Evolutionary conservation across 805 yeast species (phyloP), one percentile per base, ranked within the genome.

Genomic region (Ascoidea rubescens): DNA sequence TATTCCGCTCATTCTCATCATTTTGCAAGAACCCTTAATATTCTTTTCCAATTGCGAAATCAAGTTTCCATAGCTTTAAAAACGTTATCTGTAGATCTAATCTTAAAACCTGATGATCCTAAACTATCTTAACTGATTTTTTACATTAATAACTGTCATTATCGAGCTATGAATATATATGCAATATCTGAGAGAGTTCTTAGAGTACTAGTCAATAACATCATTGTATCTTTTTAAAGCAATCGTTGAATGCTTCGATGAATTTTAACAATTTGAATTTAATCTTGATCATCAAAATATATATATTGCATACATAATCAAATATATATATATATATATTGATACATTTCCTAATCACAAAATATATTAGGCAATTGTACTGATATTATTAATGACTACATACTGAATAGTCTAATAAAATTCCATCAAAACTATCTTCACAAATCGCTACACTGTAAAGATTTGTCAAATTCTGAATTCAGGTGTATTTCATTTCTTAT

Each of bases 191-290:
- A 48, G 2, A 48, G 49, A 45, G 5, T 48, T 12, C 31, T 51
- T 12, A 51, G 53, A 48, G n/a, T 51, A 16, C 37, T 45, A 21
- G 42, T 46, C 14, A 51, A 51, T 21, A 51, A 48, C 14, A 28
- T 48, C 6, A 28, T 51, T 8, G 53, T 46, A 45, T 48, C 31
- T n/a, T 44, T 21, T 51, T 2, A 51, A 51, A 46, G 5, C 49
- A 21, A 51, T 50, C n/a, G 44, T 51, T 17, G 51, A 51, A 33
- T 50, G 50, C 6, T 21, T 51, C 2, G 51, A 51, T 43, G 48
- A 51, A n/a, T 51, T 51, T 33, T n/a, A 12, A 12, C 43, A 2
- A 28, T 5, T 17, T 2, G 32, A 21, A 21, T 21, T 21, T 21
- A 21, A 21, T 21, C 28, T 2, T 21, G 28, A 21, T 21, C 28